Base-by-base conservation (phyloP, 2,329 filamentous ascomycete genomes). In the Podosphaera fusca region DNA sequence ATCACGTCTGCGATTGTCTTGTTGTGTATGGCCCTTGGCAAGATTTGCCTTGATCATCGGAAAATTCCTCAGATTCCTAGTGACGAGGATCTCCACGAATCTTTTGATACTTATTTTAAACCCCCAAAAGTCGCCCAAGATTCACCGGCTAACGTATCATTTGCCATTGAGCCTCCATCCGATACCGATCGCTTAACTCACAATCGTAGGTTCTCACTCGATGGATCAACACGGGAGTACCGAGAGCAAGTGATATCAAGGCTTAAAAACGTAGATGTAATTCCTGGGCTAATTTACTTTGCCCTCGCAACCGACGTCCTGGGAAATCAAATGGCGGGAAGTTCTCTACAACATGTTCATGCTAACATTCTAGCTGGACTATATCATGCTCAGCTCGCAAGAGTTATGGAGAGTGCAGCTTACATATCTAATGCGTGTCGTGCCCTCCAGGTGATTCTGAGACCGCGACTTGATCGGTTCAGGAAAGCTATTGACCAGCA, bases 271-370 rank as follows among this genome's bases (percentile, higher is more conserved):
- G 75, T 92, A 55, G 88, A 96, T 64, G 77, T 85, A 5, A 85
- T 95, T 59, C 90, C 92, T 0, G 92, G 92, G 0, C 72, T 96
- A 58, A 84, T 88, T 35, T 95, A 95, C 67, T 95, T 89, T 67
- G 85, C 85, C 0, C 82, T 85, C 60, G 90, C 88, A 1, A 84
- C 84, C 0, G 84, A 92, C 60, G 95, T 96, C 42, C 72, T 96
- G 14, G 88, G 88, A 4, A 84, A 84, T 58, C 81, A 92, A 55
- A 75, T 81, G 40, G 89, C 85, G n/a, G 84, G 84, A 0, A 85
- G 84, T 60, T 85, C 85, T 49, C 74, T 96, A 58, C 82, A 84
- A 61, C 84, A 92, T 65, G 86, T 94, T 3, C 89, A 95, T 67
- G 86, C 85, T 6, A 81, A 82, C 63, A 79, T 96, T 31, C 75